Conservation (phyloP, 768 basidiomycete genomes). For the Calocera cornea region DNA sequence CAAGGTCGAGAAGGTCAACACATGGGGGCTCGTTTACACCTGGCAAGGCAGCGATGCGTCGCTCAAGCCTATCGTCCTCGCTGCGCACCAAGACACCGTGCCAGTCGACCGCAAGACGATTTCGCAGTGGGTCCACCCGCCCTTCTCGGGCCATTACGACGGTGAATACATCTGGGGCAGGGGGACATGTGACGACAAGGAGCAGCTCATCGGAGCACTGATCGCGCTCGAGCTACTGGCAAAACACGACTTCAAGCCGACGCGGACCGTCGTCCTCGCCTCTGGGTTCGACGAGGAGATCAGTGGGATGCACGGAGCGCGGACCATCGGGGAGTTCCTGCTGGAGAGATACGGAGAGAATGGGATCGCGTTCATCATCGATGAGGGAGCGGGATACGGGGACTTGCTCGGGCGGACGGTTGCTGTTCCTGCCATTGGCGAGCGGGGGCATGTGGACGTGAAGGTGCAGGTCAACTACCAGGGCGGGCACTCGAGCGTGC, state of each 20-base stretch:
- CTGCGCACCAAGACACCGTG: slow-evolving; percentile 39
- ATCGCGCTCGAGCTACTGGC: slow-evolving; percentile 49
- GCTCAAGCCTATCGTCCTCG: slow-evolving; percentile 56
- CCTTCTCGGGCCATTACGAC: slow-evolving; percentile 50
- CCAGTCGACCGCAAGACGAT: not conserved
- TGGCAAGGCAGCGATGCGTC: slow-evolving; percentile 52
- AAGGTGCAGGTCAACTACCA: slow-evolving; percentile 49
- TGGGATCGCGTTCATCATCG: slow-evolving; percentile 64
- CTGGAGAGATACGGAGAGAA: slow-evolving; percentile 52
- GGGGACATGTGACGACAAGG: slow-evolving; percentile 61
- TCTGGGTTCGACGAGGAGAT: slow-evolving; percentile 67
- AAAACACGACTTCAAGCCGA: slow-evolving; percentile 48
- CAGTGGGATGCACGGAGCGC: slow-evolving; percentile 38
- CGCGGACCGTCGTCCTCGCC: slow-evolving; percentile 45
- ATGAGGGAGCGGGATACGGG: slow-evolving; percentile 59
- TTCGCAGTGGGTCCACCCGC: slow-evolving; percentile 28
- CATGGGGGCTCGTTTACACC: slow-evolving; percentile 57
- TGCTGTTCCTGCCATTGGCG: slow-evolving; percentile 50
- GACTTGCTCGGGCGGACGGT: slow-evolving; percentile 36
- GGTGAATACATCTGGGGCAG: slow-evolving; percentile 63
- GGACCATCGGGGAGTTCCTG: slow-evolving; percentile 32
- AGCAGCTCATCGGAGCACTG: slow-evolving; percentile 18
- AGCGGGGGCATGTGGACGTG: slow-evolving; percentile 59
- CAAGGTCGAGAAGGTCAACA: slow-evolving; percentile 56
- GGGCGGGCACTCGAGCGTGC: slow-evolving; percentile 79